These are phyloP conservation scores for Penicillium cinerascens DNA, from an alignment of 495 filamentous ascomycete species.

Conservation along the genomic window DNA sequence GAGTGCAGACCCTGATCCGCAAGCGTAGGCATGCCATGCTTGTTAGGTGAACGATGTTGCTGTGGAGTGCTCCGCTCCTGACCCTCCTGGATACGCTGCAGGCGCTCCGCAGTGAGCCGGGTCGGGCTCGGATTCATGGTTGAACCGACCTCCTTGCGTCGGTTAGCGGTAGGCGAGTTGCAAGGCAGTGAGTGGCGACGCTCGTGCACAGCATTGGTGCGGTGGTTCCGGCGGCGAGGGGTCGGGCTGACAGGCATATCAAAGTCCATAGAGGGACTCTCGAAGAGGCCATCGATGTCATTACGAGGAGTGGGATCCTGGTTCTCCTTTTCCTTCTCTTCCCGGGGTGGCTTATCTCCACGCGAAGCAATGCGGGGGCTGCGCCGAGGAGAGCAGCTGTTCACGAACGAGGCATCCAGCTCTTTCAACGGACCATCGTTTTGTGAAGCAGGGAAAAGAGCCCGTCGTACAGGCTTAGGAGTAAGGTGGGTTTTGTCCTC, in stretches of 20 bases:
- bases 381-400: slow-evolving; percentile 48
- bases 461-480: slow-evolving; percentile 62
- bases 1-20: slow-evolving; percentile 22
- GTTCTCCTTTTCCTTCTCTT: slow-evolving; percentile 55
- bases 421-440: slow-evolving; percentile 57
- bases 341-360: slow-evolving; percentile 31
- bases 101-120: slow-evolving; percentile 33
- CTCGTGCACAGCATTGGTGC: slow-evolving; percentile 45
- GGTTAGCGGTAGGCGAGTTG: slow-evolving; percentile 33
- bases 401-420: slow-evolving; percentile 55
- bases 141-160: slow-evolving; percentile 22
- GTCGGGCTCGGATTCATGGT: slow-evolving; percentile 31
- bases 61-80: slow-evolving; percentile 20
- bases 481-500: slow-evolving; percentile 46
- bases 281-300: slow-evolving; percentile 60
- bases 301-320: slow-evolving; percentile 32
- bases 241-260: slow-evolving; percentile 62
- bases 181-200: slow-evolving; percentile 40
- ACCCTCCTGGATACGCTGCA: slow-evolving; percentile 37
- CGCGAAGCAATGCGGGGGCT: slow-evolving; percentile 37
- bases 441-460: slow-evolving; percentile 67
- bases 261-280: slow-evolving; percentile 40
- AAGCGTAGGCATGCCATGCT: slow-evolving; percentile 21
- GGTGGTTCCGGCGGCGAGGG: slow-evolving; percentile 44
- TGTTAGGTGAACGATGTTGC: slow-evolving; percentile 26